A percentile compares a stretch with the other conserved stretches of the same genome.
Conservation (phyloP, 257 asterid species). For the Striga asiatica region DNA sequence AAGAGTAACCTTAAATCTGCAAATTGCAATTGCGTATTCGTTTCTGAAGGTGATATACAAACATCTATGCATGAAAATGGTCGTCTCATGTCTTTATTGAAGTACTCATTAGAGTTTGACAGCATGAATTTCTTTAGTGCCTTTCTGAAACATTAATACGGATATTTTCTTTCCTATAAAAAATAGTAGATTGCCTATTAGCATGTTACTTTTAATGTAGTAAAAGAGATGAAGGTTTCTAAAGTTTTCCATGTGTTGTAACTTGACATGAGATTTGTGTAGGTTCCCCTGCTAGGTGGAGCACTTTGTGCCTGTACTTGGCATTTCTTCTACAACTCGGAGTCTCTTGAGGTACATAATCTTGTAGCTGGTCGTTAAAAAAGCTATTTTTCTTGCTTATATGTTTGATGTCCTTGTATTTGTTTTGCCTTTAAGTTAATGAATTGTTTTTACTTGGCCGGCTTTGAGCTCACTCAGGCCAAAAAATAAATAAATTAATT, state of each 20-base stretch:
- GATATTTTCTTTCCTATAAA: too few relatives aligned
- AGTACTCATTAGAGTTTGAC: background rate
- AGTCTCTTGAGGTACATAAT: constrained; percentile 74
- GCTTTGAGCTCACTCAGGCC: too few relatives aligned
- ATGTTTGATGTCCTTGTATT: background rate
- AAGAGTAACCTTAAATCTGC: too few relatives aligned
- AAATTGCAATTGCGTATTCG: background rate
- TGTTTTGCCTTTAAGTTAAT: constrained; percentile 1
- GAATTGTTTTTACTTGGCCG: too few relatives aligned
- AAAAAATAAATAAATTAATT: too few relatives aligned
- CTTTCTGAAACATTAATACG: background rate
- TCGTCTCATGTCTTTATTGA: too few relatives aligned
- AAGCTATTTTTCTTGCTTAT: background rate
- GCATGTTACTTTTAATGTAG: background rate
- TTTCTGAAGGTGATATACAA: background rate
- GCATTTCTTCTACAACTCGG: constrained; percentile 97
- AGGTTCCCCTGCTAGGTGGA: constrained; percentile 98
- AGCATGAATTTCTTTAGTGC: background rate
- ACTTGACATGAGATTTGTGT: constrained; percentile 15
- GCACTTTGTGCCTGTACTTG: constrained; percentile 97
- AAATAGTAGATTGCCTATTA: background rate
- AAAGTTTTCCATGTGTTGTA: background rate
- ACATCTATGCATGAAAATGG: too few relatives aligned
- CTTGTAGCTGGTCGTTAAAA: background rate
- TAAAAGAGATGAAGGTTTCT: background rate